Base-by-base conservation (phyloP, 495 filamentous ascomycete species). In the Penicillium ochrochloron region DNA sequence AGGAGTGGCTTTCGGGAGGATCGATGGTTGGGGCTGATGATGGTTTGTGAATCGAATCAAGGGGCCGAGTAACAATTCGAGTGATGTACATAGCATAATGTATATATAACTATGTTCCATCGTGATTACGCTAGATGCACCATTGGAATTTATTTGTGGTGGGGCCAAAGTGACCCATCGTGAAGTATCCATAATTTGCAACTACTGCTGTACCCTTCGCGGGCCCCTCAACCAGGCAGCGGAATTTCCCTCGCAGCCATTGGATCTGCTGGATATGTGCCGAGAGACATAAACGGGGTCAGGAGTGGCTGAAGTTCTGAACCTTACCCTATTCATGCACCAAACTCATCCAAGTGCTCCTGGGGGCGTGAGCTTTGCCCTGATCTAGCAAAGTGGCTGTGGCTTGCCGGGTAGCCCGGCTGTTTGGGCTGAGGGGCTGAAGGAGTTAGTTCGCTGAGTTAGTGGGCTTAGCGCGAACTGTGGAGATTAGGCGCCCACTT, bases 201-300 rank as follows among this genome's bases (percentile, higher is more conserved):
- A n/a, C n/a, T n/a, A n/a, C n/a, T n/a, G n/a, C n/a, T n/a, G n/a
- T n/a, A n/a, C n/a, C 10, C 21, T 14, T 21, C 7, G 14, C 11
- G 14, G 33, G 17, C 33, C 17, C 19, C 52, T 29, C 52, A 4
- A n/a, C 29, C 52, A 54, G 52, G 52, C 52, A 54, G 52, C 52
- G 27, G 14, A 17, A 54, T 54, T 54, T 33, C 52, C n/a, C 29
- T 33, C 25, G 15, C 7, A 25, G 29, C 14, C 15, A 54, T 54
- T 31, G 52, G 33, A 6, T 35, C 9, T 35, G 3, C 46, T 50
- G 23, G 8, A 23, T 1, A 35, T 35, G 5, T 25, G 52, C 52
- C 52, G 19, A 54, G 29, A 17, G 27, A 14, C 21, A 21, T 52
- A 21, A 3, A 25, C 14, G n/a, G 48, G 48, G 21, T 29, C 48